Conservation (phyloP, 1,284 basidiomycete species). For the Vanrija sp. region DNA sequence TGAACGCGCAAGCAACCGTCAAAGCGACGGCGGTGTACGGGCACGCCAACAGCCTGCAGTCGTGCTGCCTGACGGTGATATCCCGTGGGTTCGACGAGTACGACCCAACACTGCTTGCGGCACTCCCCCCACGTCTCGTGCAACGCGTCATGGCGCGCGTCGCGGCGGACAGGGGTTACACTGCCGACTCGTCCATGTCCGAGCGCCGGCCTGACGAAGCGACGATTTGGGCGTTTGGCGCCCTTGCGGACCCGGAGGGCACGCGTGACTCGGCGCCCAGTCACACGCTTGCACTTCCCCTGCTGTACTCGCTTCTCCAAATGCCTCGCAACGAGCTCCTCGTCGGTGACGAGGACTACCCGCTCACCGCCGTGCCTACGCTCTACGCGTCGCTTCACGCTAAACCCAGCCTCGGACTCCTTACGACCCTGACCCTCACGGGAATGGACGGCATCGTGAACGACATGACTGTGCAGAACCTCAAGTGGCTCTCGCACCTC, state of each 20-base stretch:
- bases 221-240: constrained; percentile 36
- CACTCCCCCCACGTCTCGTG: constrained; percentile 18
- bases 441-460: constrained; percentile 21
- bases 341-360: constrained; percentile 21
- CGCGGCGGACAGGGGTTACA: constrained; percentile 1
- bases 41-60: constrained; percentile 20
- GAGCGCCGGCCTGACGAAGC: constrained; percentile 29
- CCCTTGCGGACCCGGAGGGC: constrained; percentile 24
- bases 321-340: constrained; percentile 16
- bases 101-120: constrained; percentile 15
- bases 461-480: constrained; percentile 23
- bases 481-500: constrained; percentile 34
- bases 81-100: constrained; percentile 32
- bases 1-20: constrained; percentile 6
- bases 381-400: constrained; percentile 17
- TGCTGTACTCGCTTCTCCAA: constrained; percentile 12
- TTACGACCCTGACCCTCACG: constrained; percentile 37
- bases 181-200: neutral
- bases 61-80: constrained; percentile 24
- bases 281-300: constrained; percentile 26
- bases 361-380: constrained; percentile 26
- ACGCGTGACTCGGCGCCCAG: neutral
- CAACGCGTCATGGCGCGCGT: constrained; percentile 25
- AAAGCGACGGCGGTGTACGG: constrained; percentile 3
- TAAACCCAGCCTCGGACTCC: constrained; percentile 9